phyloP scores from a whole-genome alignment of 2,329 filamentous ascomycete genomes.

The Dactylella cylindrospora region DNA sequence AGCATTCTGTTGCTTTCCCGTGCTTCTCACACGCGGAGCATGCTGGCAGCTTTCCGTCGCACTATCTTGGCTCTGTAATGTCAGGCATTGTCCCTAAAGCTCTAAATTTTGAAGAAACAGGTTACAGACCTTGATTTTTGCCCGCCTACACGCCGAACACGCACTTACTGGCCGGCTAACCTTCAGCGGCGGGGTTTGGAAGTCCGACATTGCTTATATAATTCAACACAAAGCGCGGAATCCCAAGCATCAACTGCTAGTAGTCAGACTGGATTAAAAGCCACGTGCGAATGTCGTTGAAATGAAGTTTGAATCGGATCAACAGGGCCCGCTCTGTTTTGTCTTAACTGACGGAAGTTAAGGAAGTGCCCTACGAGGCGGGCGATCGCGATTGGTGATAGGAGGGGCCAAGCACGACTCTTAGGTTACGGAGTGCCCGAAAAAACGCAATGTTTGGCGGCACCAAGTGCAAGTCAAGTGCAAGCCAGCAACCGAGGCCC shows the following conservation, averaged over 20 bases:
- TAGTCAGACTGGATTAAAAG: slow-evolving; percentile 8
- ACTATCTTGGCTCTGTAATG: slow-evolving; percentile 56
- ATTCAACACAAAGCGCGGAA: slow-evolving; percentile 29
- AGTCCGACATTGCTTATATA: slow-evolving; percentile 30
- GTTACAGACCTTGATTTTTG: slow-evolving; percentile 79
- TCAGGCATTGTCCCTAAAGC: slow-evolving; percentile 14
- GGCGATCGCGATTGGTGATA: slow-evolving; percentile 24
- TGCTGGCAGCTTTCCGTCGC: slow-evolving; percentile 91
- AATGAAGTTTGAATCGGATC: slow-evolving; percentile 34
- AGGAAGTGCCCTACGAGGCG: slow-evolving; percentile 36
- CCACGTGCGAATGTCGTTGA: slow-evolving; percentile 16
- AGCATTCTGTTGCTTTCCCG: slow-evolving; percentile 82
- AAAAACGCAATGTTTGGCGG: slow-evolving; percentile 21
- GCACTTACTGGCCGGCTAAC: slow-evolving; percentile 78
- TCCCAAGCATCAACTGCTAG: too few relatives aligned
- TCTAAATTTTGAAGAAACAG: background rate
- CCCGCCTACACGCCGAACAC: slow-evolving; percentile 78
- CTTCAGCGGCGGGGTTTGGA: slow-evolving; percentile 55
- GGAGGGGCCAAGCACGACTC: slow-evolving; percentile 25
- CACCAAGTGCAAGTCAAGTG: too few relatives aligned
- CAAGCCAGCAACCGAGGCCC: too few relatives aligned
- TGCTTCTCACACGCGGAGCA: slow-evolving; percentile 95
- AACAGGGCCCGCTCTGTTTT: slow-evolving; percentile 21
- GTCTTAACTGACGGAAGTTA: slow-evolving; percentile 31
- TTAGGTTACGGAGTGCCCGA: slow-evolving; percentile 41